A percentile compares a stretch with the other conserved stretches of the same genome.
Conservation (phyloP, 495 filamentous ascomycete species). For the Cercophora samala region DNA sequence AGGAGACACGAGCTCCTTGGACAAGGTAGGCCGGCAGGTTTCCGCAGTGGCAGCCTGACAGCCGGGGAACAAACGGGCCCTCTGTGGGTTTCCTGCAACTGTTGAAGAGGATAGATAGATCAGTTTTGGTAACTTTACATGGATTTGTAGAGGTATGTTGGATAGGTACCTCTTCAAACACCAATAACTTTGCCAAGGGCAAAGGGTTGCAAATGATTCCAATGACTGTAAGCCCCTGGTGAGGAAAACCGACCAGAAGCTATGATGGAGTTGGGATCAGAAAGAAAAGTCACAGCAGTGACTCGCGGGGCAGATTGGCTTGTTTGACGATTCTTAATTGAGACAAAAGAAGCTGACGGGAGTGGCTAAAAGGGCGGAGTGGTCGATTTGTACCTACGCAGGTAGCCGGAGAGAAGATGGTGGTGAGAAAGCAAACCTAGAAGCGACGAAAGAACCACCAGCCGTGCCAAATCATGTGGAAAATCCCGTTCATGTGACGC, state of each 20-base stretch:
- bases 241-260: not conserved
- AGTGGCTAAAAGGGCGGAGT: not conserved
- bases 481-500: not conserved
- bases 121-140: not conserved
- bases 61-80: not conserved
- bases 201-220: not conserved
- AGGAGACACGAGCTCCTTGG: not conserved
- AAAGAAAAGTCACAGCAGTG: not conserved
- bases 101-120: not conserved
- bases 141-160: not conserved
- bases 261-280: not conserved
- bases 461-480: not conserved
- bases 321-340: not conserved
- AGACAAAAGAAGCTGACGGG: not conserved
- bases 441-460: not conserved
- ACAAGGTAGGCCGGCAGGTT: not conserved
- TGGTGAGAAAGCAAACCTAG: no score
- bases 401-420: not conserved
- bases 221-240: not conserved
- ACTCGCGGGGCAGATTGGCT: not conserved
- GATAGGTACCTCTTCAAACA: not conserved
- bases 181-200: not conserved
- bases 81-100: not conserved
- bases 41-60: not conserved
- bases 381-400: not conserved